phyloP scores from a whole-genome alignment of 2,329 filamentous ascomycete species.

The Phaeophleospora eucalypticola region DNA sequence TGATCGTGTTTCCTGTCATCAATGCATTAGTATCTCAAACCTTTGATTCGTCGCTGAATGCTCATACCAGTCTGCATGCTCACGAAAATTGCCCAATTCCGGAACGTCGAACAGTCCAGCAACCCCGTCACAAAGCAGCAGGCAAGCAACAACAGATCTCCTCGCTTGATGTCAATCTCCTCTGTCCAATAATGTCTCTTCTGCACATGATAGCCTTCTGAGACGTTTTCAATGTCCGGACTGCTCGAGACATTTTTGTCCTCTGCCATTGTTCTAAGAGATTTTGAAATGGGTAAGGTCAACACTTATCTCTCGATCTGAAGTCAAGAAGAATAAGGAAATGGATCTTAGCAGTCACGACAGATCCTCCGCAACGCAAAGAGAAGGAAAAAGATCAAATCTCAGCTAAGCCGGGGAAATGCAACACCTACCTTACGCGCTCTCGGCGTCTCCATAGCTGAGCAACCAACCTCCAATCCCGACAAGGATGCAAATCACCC shows the following conservation, averaged over 20 bases:
- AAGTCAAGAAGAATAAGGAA: background rate
- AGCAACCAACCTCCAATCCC: too few species aligned
- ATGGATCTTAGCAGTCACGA: too few species aligned
- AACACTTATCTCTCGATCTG: background rate
- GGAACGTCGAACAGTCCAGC: slow-evolving; percentile 1
- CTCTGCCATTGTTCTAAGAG: background rate
- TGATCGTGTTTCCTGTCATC: slow-evolving; percentile 4
- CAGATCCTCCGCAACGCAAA: too few species aligned
- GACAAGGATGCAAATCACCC: too few species aligned
- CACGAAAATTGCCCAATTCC: slow-evolving; percentile 2
- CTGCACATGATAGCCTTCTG: background rate
- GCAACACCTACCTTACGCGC: too few species aligned
- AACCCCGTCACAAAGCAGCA: slow-evolving; percentile 2
- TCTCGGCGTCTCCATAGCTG: too few species aligned
- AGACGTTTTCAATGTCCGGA: background rate
- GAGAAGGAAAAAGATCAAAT: too few species aligned
- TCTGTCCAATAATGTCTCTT: slow-evolving; percentile 1
- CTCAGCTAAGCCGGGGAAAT: too few species aligned
- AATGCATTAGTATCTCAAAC: too few species aligned
- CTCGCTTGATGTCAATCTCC: background rate
- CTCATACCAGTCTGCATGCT: slow-evolving; percentile 3
- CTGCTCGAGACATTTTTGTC: background rate
- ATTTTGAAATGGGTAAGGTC: background rate
- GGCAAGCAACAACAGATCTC: background rate
- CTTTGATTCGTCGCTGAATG: too few species aligned